phyloP scores from a whole-genome alignment of 1,284 basidiomycete species.

The Microstroma glucosiphilum region DNA sequence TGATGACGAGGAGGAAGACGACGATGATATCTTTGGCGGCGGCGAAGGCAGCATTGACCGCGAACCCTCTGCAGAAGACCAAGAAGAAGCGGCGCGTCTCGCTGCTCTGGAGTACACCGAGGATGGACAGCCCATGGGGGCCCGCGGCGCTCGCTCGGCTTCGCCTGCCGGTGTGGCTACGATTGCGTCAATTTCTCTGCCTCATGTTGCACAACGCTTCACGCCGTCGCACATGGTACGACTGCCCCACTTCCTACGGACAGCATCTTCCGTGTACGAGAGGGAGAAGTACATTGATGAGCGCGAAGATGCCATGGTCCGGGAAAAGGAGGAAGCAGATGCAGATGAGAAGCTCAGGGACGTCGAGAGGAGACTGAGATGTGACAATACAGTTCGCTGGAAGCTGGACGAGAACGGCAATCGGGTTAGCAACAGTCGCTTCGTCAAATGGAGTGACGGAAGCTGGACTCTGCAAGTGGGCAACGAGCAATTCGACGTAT shows the following conservation, averaged over 20 bases:
- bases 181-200: neutral
- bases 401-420: neutral
- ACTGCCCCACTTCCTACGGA: slow-evolving; percentile 1
- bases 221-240: neutral
- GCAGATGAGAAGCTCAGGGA: slow-evolving; percentile 3
- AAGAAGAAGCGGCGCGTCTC: neutral
- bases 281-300: neutral
- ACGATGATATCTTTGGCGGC: neutral
- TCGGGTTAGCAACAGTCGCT: neutral
- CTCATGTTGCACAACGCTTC: slow-evolving; percentile 2
- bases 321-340: neutral
- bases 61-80: neutral
- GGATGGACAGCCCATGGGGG: slow-evolving; percentile 4
- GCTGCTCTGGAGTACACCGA: slow-evolving; percentile 7
- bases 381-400: slow-evolving; percentile 5
- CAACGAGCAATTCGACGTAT: slow-evolving; percentile 5
- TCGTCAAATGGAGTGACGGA: slow-evolving; percentile 4
- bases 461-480: slow-evolving; percentile 7
- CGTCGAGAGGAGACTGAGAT: slow-evolving; percentile 1
- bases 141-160: neutral
- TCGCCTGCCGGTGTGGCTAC: neutral
- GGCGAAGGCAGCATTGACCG: neutral
- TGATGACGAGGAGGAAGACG: neutral
- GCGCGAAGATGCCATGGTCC: neutral
- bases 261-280: neutral